Evolutionary conservation across 1,284 basidiomycete genomes (phyloP), one percentile per base, ranked within the genome.

Genomic region (Neolentinus lepideus): DNA sequence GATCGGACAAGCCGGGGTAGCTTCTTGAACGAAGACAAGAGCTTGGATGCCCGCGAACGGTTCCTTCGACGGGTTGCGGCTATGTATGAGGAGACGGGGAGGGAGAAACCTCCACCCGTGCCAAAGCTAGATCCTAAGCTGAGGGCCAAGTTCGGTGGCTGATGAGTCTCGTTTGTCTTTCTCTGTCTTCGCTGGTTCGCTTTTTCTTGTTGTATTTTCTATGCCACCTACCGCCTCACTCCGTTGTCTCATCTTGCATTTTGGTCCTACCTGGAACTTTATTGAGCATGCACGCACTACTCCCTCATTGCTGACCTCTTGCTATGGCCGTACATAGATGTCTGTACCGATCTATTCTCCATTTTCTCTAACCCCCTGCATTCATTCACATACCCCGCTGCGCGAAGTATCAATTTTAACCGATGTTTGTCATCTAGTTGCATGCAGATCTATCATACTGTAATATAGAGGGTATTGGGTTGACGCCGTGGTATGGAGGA

Each of bases 21-120:
- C 62, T 72, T 84, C 57, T 58, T 84, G 60, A 81, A 84, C 59
- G 65, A 69, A 22, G 77, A 81, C 51, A 74, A 72, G 62, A 83
- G 80, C 62, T 77, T 73, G 57, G 66, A 70, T 57, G 71, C 75
- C 55, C 69, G 81, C 54, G 72, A 75, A 46, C 66, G 74, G 61
- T 76, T 85, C 59, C 67, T 84, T 50, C 61, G 69, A 59, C 67
- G 76, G 21, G 47, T 50, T 21, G 47, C 12, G 47, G 47, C 47
- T 3, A 3, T 50, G 47, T 50, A 50, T n/a, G 47, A 29, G 47
- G 47, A 50, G 16, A 29, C 22, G 4, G 47, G 47, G 47, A 50
- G 47, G 47, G 47, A 50, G 47, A 50, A 26, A 22, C 47, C 47
- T 11, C 47, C 47, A 21, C 47, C 47, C 3, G 47, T 50, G 27